phyloP scores from a whole-genome alignment of 108 stramenopile genomes.

The Fistulifera pelliculosa region DNA sequence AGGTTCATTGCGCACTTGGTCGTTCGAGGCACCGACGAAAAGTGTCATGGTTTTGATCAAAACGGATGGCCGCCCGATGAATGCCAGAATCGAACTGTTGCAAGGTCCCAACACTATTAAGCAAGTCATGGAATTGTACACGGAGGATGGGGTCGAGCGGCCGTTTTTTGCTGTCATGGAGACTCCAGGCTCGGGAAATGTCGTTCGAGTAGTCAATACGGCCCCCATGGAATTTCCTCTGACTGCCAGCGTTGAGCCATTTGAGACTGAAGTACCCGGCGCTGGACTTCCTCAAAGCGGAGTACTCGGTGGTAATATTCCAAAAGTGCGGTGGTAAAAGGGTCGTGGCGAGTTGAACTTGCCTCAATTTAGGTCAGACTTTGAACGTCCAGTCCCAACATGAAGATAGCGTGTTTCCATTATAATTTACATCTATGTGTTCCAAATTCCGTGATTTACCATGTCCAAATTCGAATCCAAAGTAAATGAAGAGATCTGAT shows the following conservation, averaged over 20 bases:
- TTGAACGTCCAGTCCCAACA: too few species aligned
- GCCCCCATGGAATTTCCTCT: constrained; percentile 46
- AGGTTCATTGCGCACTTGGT: constrained; percentile 60
- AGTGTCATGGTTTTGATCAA: constrained; percentile 50
- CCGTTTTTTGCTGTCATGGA: constrained; percentile 44
- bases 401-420: too few species aligned
- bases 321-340: too few species aligned
- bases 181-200: constrained; percentile 38
- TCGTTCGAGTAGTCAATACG: constrained; percentile 44
- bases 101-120: constrained; percentile 66
- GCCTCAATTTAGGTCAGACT: too few species aligned
- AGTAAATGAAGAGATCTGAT: too few species aligned
- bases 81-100: constrained; percentile 64
- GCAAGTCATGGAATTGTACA: constrained; percentile 41
- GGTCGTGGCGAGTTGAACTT: too few species aligned
- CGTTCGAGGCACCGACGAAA: constrained; percentile 51
- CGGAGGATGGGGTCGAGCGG: constrained; percentile 40
- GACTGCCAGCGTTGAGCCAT: constrained; percentile 30
- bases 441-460: too few species aligned
- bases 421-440: too few species aligned
- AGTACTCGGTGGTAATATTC: too few species aligned
- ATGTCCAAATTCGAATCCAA: too few species aligned
- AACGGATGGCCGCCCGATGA: constrained; percentile 72
- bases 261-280: neutral
- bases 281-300: too few species aligned